These are phyloP conservation scores for Chalciporus pseudorubinellus DNA, from an alignment of 768 basidiomycete species.

Conservation along the genomic window DNA sequence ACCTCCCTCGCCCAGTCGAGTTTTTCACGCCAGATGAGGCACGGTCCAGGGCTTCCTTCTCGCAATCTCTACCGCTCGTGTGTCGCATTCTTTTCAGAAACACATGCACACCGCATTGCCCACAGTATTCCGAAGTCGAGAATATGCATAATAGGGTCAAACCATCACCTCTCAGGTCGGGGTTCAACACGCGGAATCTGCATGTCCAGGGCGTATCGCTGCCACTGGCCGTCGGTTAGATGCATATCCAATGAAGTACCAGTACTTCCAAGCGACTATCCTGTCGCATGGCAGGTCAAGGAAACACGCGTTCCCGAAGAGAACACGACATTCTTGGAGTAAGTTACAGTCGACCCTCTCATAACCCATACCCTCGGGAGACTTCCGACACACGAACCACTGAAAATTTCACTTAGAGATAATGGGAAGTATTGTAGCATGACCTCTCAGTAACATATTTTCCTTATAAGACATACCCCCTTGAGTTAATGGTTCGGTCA, in stretches of 20 bases:
- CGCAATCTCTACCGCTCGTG: neutral
- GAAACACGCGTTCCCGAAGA: constrained; percentile 26
- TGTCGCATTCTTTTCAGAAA: constrained; percentile 1
- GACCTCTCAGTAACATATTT: too few species aligned
- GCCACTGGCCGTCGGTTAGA: constrained; percentile 16
- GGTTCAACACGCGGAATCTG: constrained; percentile 16
- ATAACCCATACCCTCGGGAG: too few species aligned
- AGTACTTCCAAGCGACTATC: constrained; percentile 26
- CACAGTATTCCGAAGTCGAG: constrained; percentile 21
- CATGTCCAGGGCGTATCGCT: constrained; percentile 6
- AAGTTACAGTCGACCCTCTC: too few species aligned
- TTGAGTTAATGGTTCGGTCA: too few species aligned
- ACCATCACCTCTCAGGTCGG: constrained; percentile 2
- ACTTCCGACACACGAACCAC: too few species aligned
- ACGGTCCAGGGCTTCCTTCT: neutral
- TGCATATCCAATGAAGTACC: constrained; percentile 23
- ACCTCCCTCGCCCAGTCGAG: neutral
- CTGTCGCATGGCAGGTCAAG: constrained; percentile 27
- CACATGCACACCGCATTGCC: neutral
- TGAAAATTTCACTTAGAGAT: too few species aligned
- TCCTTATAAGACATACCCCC: too few species aligned
- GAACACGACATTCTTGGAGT: constrained; percentile 30
- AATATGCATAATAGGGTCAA: constrained; percentile 10
- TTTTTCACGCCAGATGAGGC: neutral
- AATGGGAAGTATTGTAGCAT: too few species aligned